These are phyloP conservation scores for Plasmodium knowlesi DNA, from an alignment of 169 alveolate genomes.

Conservation along the genomic window DNA sequence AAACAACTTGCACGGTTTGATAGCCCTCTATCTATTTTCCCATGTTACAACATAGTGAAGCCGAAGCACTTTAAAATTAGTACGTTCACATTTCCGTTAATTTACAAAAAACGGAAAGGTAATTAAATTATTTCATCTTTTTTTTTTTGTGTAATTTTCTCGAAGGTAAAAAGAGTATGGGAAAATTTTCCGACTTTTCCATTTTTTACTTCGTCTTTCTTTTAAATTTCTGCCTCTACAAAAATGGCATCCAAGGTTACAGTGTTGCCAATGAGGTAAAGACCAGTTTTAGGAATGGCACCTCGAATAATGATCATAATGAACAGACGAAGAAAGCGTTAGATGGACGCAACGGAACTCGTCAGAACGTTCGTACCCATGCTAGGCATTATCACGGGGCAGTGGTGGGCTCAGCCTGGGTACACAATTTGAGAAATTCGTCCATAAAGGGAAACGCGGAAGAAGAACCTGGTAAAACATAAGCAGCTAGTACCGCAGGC, in stretches of 20 bases:
- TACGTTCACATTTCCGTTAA: not conserved
- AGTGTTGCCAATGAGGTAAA: not conserved
- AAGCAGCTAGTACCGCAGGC: not conserved
- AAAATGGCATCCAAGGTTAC: not conserved
- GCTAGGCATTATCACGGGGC: not conserved
- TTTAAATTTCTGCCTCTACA: slow-evolving; percentile 7
- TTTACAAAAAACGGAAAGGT: not conserved
- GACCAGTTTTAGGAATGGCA: slow-evolving; percentile 3
- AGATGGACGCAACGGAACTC: not conserved
- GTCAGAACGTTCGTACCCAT: not conserved
- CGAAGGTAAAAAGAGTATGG: not conserved
- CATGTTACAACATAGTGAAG: not conserved
- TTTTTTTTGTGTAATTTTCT: not conserved
- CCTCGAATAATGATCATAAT: not conserved
- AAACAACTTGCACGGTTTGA: not conserved
- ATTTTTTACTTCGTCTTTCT: not conserved
- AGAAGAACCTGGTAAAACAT: not conserved
- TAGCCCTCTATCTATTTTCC: not conserved
- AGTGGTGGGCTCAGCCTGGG: not conserved
- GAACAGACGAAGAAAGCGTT: not conserved
- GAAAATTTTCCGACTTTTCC: not conserved
- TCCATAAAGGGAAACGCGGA: not conserved
- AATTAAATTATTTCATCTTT: not conserved
- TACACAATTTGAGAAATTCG: not conserved
- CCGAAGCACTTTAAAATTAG: not conserved